phyloP scores from a whole-genome alignment of 176 grass and related monocot genomes.

The Pontederia paniculata region DNA sequence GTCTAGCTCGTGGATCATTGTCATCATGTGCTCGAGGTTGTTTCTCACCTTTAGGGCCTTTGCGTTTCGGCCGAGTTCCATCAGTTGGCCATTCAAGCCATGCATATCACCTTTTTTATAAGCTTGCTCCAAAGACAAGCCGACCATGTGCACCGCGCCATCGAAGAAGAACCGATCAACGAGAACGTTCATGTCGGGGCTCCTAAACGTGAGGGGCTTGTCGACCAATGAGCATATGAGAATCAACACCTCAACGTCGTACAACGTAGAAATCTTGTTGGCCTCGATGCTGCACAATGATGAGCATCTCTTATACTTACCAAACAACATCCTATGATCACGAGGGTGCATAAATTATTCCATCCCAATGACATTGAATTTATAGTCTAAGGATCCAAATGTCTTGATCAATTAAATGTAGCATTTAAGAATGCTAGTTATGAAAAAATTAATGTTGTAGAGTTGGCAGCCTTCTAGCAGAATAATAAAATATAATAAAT shows the following conservation, averaged over 20 bases:
- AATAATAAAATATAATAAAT: no score
- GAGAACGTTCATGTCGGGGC: slow-evolving; percentile 3
- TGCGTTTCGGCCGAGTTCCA: not conserved
- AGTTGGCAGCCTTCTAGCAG: no score
- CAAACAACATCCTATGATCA: no score
- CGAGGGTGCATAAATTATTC: no score
- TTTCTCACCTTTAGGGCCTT: no score
- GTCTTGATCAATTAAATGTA: no score
- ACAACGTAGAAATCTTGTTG: slow-evolving; percentile 23
- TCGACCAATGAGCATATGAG: slow-evolving; percentile 18
- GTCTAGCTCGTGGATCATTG: not conserved
- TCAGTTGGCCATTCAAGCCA: not conserved
- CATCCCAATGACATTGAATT: no score
- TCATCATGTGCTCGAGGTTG: not conserved
- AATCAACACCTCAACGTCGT: slow-evolving; percentile 17
- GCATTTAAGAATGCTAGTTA: no score
- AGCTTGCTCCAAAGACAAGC: not conserved
- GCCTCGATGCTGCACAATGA: slow-evolving; percentile 20
- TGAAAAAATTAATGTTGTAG: no score
- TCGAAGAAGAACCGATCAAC: slow-evolving; percentile 13
- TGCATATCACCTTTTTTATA: not conserved
- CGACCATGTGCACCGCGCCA: not conserved
- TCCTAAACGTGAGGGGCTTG: slow-evolving; percentile 20
- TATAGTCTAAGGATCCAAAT: no score
- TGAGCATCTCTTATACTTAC: no score